Evolutionary conservation across 1,139 yeast genomes (phyloP).

Genomic region (Entelexis paramagnoliae): DNA sequence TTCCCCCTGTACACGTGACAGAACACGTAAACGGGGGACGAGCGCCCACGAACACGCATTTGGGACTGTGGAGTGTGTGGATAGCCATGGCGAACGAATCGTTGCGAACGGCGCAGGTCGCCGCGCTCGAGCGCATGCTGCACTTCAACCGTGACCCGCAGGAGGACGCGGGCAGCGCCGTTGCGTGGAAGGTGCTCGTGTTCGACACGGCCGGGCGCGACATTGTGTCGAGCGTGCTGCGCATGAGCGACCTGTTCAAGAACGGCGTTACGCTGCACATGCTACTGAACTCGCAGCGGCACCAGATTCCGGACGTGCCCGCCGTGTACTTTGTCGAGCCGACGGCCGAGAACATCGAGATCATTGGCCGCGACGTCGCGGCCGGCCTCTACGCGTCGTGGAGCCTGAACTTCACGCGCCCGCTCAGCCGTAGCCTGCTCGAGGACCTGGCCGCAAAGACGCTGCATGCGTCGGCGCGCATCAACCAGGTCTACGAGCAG

Average conservation of each 20-base stretch:
- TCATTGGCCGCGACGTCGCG: conserved; percentile 61
- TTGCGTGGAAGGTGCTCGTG: conserved; percentile 87
- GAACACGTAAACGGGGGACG: neutral
- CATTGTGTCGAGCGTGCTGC: conserved; percentile 73
- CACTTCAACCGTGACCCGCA: conserved; percentile 43
- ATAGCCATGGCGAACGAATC: conserved; percentile 11
- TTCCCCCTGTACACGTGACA: too few species aligned
- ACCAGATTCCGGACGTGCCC: conserved; percentile 85
- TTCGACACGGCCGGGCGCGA: conserved; percentile 74
- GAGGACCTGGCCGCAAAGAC: conserved; percentile 86
- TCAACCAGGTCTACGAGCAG: conserved; percentile 87
- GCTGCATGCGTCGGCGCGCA: conserved; percentile 52
- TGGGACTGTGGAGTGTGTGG: neutral
- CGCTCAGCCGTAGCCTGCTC: conserved; percentile 61
- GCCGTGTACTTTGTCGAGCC: conserved; percentile 89
- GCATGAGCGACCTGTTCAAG: conserved; percentile 80
- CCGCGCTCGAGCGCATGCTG: conserved; percentile 63
- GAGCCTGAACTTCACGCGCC: conserved; percentile 78
- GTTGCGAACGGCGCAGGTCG: conserved; percentile 36
- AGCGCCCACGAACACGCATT: neutral
- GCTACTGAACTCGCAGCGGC: conserved; percentile 54
- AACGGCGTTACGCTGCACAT: conserved; percentile 89
- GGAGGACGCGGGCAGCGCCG: conserved; percentile 35
- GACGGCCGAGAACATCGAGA: conserved; percentile 58
- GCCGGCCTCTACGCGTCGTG: conserved; percentile 65